These are phyloP conservation scores for Fusarium sarcochroum DNA, from an alignment of 2,329 filamentous ascomycete genomes.

Conservation along the genomic window DNA sequence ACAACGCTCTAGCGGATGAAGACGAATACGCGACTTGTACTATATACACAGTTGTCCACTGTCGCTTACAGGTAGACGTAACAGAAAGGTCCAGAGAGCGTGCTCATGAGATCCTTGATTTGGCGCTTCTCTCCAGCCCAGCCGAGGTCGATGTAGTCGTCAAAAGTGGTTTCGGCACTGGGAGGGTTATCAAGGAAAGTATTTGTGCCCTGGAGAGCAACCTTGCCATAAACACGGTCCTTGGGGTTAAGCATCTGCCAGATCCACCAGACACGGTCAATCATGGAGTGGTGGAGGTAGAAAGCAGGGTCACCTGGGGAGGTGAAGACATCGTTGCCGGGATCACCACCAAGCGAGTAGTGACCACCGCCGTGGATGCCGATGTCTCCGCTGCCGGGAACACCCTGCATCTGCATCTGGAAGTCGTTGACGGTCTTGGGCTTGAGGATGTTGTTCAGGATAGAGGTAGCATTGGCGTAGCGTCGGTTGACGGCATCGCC, in stretches of 20 bases:
- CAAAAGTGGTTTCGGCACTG: conserved; percentile 44
- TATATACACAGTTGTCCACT: background rate
- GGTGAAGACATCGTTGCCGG: conserved; percentile 57
- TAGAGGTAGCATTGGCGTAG: conserved; percentile 48
- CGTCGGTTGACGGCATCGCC: conserved; percentile 45
- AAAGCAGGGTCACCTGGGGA: conserved; percentile 57
- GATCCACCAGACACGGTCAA: conserved; percentile 50
- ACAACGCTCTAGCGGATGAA: conserved; percentile 13
- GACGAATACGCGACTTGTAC: background rate
- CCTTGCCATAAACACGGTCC: conserved; percentile 39
- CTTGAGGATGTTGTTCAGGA: conserved; percentile 56
- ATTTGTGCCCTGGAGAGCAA: conserved; percentile 44
- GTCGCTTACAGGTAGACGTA: conserved; percentile 50
- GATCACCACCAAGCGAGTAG: conserved; percentile 58
- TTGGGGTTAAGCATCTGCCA: conserved; percentile 50
- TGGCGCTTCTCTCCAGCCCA: conserved; percentile 41
- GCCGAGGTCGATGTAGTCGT: conserved; percentile 49
- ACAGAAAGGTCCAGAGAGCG: conserved; percentile 53
- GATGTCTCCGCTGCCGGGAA: conserved; percentile 45
- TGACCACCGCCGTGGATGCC: conserved; percentile 58
- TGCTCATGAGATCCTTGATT: conserved; percentile 54
- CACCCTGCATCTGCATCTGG: conserved; percentile 61
- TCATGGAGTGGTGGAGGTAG: conserved; percentile 53
- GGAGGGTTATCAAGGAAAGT: conserved; percentile 45
- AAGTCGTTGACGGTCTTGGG: conserved; percentile 57